A percentile compares a stretch with the other conserved stretches of the same genome.
Conservation (phyloP, 208 protist species). For the Tritrichomonas foetus region DNA sequence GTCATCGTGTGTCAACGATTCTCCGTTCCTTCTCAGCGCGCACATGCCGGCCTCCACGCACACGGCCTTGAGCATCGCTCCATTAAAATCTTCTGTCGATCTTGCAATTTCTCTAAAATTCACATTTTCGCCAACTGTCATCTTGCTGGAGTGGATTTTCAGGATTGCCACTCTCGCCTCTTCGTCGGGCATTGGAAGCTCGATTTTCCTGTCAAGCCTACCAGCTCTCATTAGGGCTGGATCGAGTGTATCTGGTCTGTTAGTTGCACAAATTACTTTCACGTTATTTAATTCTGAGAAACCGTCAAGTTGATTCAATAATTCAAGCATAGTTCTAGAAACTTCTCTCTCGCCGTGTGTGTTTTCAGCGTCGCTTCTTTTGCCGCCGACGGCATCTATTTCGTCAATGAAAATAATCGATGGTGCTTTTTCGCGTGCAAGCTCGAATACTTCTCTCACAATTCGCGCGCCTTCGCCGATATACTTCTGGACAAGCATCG, state of each 20-base stretch:
- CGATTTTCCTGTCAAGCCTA: constrained; percentile 97
- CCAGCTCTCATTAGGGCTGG: constrained; percentile 97
- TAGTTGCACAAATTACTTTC: constrained; percentile 99
- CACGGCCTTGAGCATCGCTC: constrained; percentile 98
- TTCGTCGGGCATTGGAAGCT: constrained; percentile 87
- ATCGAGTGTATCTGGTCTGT: constrained; percentile 82
- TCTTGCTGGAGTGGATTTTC: constrained; percentile 98
- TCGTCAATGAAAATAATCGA: constrained; percentile 99
- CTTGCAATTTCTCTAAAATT: constrained; percentile 98
- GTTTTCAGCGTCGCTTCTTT: constrained; percentile 82
- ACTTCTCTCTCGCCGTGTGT: constrained; percentile 71
- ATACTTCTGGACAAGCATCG: constrained; percentile 96
- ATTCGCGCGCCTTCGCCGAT: constrained; percentile 96
- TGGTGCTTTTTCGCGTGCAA: constrained; percentile 98
- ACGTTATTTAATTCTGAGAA: constrained; percentile 89
- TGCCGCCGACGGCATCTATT: constrained; percentile 98
- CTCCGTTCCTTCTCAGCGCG: constrained; percentile 76
- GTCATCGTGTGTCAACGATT: constrained; percentile 84
- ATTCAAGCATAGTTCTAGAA: constrained; percentile 99
- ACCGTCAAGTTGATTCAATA: constrained; percentile 99
- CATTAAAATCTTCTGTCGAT: constrained; percentile 99
- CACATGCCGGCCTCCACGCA: constrained; percentile 99
- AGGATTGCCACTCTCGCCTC: constrained; percentile 92
- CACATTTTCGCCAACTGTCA: constrained; percentile 80
- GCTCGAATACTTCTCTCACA: constrained; percentile 96